Evolutionary conservation across 106 monocot species (phyloP).

Genomic region (Posidonia australis): DNA sequence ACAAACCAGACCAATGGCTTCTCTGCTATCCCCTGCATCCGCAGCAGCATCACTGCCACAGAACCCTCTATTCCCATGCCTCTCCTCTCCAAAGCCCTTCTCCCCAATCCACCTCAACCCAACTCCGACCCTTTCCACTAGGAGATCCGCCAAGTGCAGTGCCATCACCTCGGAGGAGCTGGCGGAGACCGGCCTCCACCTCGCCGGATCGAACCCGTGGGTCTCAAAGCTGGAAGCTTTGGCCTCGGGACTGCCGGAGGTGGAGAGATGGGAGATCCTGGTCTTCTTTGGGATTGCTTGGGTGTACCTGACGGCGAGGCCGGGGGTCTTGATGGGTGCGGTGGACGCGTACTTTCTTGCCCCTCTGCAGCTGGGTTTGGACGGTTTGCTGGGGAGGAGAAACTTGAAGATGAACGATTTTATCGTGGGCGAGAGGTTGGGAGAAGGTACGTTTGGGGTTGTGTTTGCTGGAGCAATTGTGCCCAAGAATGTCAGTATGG

Average conservation of each 20-base stretch:
- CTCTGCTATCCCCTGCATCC: constrained; percentile 23
- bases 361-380: constrained; percentile 61
- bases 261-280: constrained; percentile 48
- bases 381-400: constrained; percentile 62
- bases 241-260: constrained; percentile 22
- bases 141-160: constrained; percentile 18
- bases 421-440: constrained; percentile 63
- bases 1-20: constrained; percentile 19
- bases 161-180: constrained; percentile 25
- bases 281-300: constrained; percentile 32
- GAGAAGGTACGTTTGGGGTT: constrained; percentile 87
- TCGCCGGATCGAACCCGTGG: constrained; percentile 27
- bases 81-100: constrained; percentile 1
- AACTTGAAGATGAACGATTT: constrained; percentile 76
- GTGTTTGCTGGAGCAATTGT: constrained; percentile 78
- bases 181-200: constrained; percentile 10
- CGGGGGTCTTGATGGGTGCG: constrained; percentile 82
- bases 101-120: not conserved
- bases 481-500: constrained; percentile 36
- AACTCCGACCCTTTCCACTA: too few species aligned
- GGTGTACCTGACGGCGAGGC: constrained; percentile 80
- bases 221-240: constrained; percentile 27
- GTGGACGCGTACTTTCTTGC: constrained; percentile 77
- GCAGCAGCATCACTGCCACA: constrained; percentile 16
- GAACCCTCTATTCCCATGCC: constrained; percentile 2